Evolutionary conservation across 345 rosid species (phyloP), one percentile per base, ranked within the genome.

Genomic region (Crucihimalaya himalaica): DNA sequence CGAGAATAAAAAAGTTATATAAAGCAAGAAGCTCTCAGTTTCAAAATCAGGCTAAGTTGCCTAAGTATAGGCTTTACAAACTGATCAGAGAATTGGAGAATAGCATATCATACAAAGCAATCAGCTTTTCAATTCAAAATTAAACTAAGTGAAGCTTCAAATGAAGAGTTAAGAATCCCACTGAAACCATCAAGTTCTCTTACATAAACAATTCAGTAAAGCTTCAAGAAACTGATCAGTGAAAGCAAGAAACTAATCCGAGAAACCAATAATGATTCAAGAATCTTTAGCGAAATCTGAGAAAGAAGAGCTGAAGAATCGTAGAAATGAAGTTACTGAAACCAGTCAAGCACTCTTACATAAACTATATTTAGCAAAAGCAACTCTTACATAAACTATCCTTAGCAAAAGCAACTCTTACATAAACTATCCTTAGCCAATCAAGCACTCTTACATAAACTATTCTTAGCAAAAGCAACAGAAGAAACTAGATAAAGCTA

Each of bases 401-500:
- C n/a, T n/a, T n/a, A n/a, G n/a, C n/a, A n/a, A n/a, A n/a, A n/a
- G n/a, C n/a, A n/a, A n/a, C n/a, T n/a, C n/a, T n/a, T n/a, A n/a
- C n/a, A n/a, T n/a, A n/a, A n/a, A n/a, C n/a, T n/a, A n/a, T n/a
- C n/a, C n/a, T n/a, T n/a, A n/a, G n/a, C 52, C 14, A 10, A 67
- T 28, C 68, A 45, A 25, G 59, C 50, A 21, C 48, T 62, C 21
- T 23, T n/a, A 14, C 66, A 62, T 23, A 25, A 62, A 13, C 45
- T 10, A 39, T 11, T 5, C 6, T 4, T 20, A 8, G 46, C 32
- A 21, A 29, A 42, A 29, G 15, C 19, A 68, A 21, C 28, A 35
- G 5, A 14, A 6, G 16, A 60, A 46, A 10, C 6, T 14, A 2
- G 11, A 66, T 14, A 20, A 32, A 35, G 21, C 32, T 57, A 15